Evolutionary conservation across 2,329 filamentous ascomycete genomes (phyloP).

Genomic region (Beauveria asiatica): DNA sequence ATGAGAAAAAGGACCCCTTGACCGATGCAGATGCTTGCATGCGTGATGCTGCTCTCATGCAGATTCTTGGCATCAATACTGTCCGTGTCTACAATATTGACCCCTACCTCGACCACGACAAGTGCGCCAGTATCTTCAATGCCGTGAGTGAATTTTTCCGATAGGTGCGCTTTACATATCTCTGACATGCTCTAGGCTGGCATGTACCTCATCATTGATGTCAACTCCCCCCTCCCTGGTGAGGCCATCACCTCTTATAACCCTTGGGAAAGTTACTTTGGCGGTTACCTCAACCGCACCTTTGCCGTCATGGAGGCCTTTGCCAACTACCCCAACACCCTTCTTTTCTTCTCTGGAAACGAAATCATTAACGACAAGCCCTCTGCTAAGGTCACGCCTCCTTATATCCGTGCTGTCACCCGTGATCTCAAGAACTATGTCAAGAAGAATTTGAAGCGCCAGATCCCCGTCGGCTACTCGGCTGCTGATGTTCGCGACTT

Average conservation of each 20-base stretch:
- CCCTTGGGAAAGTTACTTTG: conserved; percentile 53
- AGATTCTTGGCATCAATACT: conserved; percentile 56
- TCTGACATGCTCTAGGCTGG: conserved; percentile 36
- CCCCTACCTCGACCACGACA: conserved; percentile 57
- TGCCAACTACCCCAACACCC: conserved; percentile 57
- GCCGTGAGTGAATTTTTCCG: conserved; percentile 27
- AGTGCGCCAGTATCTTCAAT: conserved; percentile 61
- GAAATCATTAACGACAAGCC: conserved; percentile 63
- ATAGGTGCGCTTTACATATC: not conserved
- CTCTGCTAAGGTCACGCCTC: conserved; percentile 52
- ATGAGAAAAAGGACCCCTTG: conserved; percentile 47
- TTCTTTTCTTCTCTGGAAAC: conserved; percentile 71
- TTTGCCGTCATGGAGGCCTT: conserved; percentile 61
- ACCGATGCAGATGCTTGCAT: conserved; percentile 50
- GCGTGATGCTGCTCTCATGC: conserved; percentile 58
- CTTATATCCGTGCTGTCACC: conserved; percentile 67
- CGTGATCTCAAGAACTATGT: conserved; percentile 78
- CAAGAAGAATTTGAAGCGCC: conserved; percentile 57
- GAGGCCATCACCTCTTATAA: conserved; percentile 46
- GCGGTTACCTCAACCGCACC: conserved; percentile 54
- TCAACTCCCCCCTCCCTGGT: conserved; percentile 55
- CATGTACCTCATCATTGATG: conserved; percentile 62
- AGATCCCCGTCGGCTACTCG: conserved; percentile 71
- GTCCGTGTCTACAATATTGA: conserved; percentile 64
- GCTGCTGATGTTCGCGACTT: conserved; percentile 69